These are phyloP conservation scores for Sphagnum tenellum DNA, from an alignment of 225 moss, liverwort and hornwort species.

Conservation along the genomic window DNA sequence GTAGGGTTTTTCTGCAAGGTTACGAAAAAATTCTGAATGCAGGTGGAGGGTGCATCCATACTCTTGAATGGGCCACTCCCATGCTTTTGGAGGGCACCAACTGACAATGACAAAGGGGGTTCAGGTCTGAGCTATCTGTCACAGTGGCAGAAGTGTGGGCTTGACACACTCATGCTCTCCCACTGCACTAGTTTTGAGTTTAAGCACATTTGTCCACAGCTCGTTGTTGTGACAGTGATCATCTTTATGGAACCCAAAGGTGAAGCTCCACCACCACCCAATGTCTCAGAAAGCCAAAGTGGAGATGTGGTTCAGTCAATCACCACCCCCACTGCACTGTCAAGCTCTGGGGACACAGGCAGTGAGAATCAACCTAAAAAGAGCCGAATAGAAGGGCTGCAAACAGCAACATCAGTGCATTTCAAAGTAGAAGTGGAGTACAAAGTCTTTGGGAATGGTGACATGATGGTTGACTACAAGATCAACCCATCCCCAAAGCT, in stretches of 20 bases:
- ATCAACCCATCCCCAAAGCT: conserved; percentile 38
- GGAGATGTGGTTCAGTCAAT: conserved; percentile 27
- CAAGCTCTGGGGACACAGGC: conserved; percentile 11
- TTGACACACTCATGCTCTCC: conserved; percentile 47
- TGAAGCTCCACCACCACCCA: conserved; percentile 24
- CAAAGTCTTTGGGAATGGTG: conserved; percentile 65
- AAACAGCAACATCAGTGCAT: conserved; percentile 11
- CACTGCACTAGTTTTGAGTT: conserved; percentile 25
- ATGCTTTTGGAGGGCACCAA: conserved; percentile 98
- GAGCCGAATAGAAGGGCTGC: conserved; percentile 15
- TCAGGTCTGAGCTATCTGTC: conserved; percentile 55
- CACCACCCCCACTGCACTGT: conserved; percentile 12
- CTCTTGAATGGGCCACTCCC: conserved; percentile 63
- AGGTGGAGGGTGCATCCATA: conserved; percentile 47
- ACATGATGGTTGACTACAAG: conserved; percentile 45
- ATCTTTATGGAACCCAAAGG: conserved; percentile 46
- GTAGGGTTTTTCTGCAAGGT: too few species aligned
- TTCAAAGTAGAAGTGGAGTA: conserved; percentile 65
- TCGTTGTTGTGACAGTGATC: conserved; percentile 29
- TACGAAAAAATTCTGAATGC: neutral
- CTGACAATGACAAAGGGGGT: conserved; percentile 98
- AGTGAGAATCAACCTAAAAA: neutral
- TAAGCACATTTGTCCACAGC: conserved; percentile 18
- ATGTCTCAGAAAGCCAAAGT: conserved; percentile 53
- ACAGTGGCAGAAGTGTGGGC: conserved; percentile 68